A percentile compares a stretch with the other conserved stretches of the same genome.
Conservation (phyloP, 1,139 yeast genomes). For the Arxiozyma bovina region DNA sequence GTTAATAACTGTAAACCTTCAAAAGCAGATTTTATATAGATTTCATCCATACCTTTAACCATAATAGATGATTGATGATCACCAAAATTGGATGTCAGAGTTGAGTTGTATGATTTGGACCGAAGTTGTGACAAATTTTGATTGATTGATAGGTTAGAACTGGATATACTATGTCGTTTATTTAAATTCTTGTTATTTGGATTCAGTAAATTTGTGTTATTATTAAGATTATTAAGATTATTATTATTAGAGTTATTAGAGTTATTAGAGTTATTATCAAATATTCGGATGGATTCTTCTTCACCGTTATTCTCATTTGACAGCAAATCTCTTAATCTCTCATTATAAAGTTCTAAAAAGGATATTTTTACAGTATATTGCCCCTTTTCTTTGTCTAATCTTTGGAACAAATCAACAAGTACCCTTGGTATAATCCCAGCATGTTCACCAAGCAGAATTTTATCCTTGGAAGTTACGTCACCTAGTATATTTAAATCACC, state of each 20-base stretch:
- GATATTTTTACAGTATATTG: slow-evolving; percentile 62
- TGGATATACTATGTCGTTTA: slow-evolving; percentile 1
- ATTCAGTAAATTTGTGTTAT: background rate
- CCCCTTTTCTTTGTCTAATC: slow-evolving; percentile 32
- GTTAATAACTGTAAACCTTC: slow-evolving; percentile 40
- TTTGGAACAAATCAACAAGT: slow-evolving; percentile 42
- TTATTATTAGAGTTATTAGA: slow-evolving; percentile 7
- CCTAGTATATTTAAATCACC: slow-evolving; percentile 42
- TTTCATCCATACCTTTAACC: slow-evolving; percentile 45
- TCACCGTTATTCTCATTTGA: slow-evolving; percentile 28
- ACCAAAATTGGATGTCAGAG: background rate
- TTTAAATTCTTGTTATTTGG: slow-evolving; percentile 1
- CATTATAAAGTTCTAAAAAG: slow-evolving; percentile 67
- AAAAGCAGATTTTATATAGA: slow-evolving; percentile 33
- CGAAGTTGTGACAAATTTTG: background rate
- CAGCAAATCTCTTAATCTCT: slow-evolving; percentile 55
- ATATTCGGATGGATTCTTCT: slow-evolving; percentile 33
- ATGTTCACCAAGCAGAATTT: slow-evolving; percentile 29
- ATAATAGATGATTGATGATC: slow-evolving; percentile 27
- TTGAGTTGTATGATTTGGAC: background rate
- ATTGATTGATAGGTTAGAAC: background rate
- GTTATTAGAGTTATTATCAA: slow-evolving; percentile 33
- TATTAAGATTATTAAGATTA: slow-evolving; percentile 8
- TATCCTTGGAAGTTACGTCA: slow-evolving; percentile 17
- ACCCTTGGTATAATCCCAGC: slow-evolving; percentile 70